A percentile compares a stretch with the other conserved stretches of the same genome.
These are phyloP conservation scores for Kalanchoe fedtschenkoi DNA, from an alignment of 164 flowering plant genomes.

Conservation along the genomic window DNA sequence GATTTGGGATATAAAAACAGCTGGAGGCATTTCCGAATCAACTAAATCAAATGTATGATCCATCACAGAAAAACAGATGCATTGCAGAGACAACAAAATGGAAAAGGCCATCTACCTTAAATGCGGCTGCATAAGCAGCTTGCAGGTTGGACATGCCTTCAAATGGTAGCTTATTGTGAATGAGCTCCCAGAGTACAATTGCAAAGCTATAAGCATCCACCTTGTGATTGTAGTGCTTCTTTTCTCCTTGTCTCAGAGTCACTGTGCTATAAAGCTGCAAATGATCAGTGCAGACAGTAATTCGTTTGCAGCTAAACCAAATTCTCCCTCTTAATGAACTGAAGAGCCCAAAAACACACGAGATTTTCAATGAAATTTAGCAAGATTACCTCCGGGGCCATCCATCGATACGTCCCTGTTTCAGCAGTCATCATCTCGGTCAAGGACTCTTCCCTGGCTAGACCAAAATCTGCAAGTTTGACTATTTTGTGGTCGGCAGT, in stretches of 20 bases:
- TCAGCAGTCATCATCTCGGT: constrained; percentile 97
- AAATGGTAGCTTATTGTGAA: constrained; percentile 80
- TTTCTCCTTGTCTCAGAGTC: constrained; percentile 87
- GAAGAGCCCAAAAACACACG: neutral
- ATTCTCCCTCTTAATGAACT: neutral
- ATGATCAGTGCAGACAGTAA: constrained; percentile 3
- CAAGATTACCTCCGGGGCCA: constrained; percentile 2
- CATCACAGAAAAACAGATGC: neutral
- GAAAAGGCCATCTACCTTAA: constrained; percentile 41
- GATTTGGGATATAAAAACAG: neutral
- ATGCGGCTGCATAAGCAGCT: constrained; percentile 98
- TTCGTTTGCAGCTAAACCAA: neutral
- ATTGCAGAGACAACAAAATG: neutral
- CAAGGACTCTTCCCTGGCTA: constrained; percentile 84
- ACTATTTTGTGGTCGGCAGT: constrained; percentile 75
- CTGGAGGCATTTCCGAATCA: neutral
- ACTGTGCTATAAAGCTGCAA: constrained; percentile 90
- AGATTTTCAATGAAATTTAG: neutral
- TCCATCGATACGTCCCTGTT: constrained; percentile 46
- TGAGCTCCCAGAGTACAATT: constrained; percentile 89
- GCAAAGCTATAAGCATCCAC: constrained; percentile 96
- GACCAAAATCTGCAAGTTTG: constrained; percentile 85
- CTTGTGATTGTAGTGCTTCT: constrained; percentile 91
- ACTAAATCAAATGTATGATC: neutral
- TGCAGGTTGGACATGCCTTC: constrained; percentile 99